These are phyloP conservation scores for Pythium aphanidermatum DNA, from an alignment of 352 stramenopile genomes.

Conservation along the genomic window DNA sequence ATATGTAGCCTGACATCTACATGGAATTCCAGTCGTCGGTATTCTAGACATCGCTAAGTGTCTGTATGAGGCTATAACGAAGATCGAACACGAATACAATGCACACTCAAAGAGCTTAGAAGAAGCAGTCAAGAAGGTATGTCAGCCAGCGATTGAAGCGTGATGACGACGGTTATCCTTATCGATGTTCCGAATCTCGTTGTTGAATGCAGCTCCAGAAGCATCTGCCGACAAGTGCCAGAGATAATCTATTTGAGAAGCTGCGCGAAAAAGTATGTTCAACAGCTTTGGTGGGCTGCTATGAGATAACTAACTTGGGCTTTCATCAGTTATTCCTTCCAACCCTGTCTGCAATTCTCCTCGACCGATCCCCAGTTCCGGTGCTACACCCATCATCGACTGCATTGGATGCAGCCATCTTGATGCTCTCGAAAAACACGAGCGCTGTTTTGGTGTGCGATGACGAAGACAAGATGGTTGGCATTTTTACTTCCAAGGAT, in stretches of 20 bases:
- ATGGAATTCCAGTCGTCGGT: conserved; percentile 77
- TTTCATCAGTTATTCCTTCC: conserved; percentile 67
- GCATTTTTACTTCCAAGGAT: conserved; percentile 98
- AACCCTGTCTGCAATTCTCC: conserved; percentile 73
- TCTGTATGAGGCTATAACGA: conserved; percentile 96
- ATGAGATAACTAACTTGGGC: background rate
- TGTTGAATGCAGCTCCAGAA: conserved; percentile 45
- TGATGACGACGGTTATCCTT: too few relatives aligned
- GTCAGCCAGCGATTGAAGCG: too few relatives aligned
- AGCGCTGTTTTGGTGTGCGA: conserved; percentile 90
- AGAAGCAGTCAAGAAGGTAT: conserved; percentile 75
- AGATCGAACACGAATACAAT: conserved; percentile 90
- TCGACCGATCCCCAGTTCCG: conserved; percentile 50
- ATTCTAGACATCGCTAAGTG: conserved; percentile 98
- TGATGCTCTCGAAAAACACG: conserved; percentile 80
- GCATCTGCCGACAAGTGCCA: conserved; percentile 37
- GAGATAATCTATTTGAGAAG: conserved; percentile 77
- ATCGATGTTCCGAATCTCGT: too few relatives aligned
- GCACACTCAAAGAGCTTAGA: conserved; percentile 63
- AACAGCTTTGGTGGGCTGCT: background rate
- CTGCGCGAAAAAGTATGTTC: conserved; percentile 64
- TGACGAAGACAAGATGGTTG: conserved; percentile 76
- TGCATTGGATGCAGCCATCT: conserved; percentile 56
- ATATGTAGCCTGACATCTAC: background rate
- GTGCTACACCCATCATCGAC: conserved; percentile 45